Base-by-base conservation (phyloP, 495 filamentous ascomycete species). In the Xylaria flabelliformis region DNA sequence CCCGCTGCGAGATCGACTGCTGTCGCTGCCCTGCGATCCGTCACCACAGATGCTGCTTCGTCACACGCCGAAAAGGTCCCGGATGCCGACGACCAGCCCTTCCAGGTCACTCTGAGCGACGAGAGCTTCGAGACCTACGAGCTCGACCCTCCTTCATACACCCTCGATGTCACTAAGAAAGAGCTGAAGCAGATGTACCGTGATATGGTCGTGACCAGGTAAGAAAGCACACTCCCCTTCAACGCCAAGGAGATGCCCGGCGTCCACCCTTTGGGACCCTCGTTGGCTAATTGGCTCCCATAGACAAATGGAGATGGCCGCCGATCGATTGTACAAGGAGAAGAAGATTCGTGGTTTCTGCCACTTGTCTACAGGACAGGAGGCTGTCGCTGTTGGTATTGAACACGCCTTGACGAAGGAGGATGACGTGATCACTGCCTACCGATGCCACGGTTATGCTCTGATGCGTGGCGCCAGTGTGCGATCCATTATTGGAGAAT, bases 281-380 rank as follows among this genome's bases (percentile, higher is more conserved):
- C 36, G 26, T 44, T 24, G n/a, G 61, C 61, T 64, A 21, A 64
- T 15, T 44, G 36, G 39, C 6, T 29, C 13, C 9, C 19, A 67
- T 67, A 97, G 96, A 82, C 97, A 97, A 79, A 97, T 99, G 96
- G 96, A 99, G 82, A 97, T 98, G 96, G 95, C 94, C 74, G 93
- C 95, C 85, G 95, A 98, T 79, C 89, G 94, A 78, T 88, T 98
- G 69, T 98, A 98, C 91, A 98, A 98, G 85, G 94, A 97, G 88
- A 98, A 98, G 90, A 97, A 98, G 89, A 97, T 98, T 80, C 92
- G 95, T 72, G 95, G 95, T 85, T 98, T 98, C 93, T 98, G 95
- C 86, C 96, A 99, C 86, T 85, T 99, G 82, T 99, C 96, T 50
- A 96, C 92, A 53, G 96, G 96, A 72, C 96, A 99, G 86, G 96